Percentiles rank a stretch among this genome's conserved stretches.
Conservation (phyloP, 2,329 filamentous ascomycete species). For the Xylaria sp. region DNA sequence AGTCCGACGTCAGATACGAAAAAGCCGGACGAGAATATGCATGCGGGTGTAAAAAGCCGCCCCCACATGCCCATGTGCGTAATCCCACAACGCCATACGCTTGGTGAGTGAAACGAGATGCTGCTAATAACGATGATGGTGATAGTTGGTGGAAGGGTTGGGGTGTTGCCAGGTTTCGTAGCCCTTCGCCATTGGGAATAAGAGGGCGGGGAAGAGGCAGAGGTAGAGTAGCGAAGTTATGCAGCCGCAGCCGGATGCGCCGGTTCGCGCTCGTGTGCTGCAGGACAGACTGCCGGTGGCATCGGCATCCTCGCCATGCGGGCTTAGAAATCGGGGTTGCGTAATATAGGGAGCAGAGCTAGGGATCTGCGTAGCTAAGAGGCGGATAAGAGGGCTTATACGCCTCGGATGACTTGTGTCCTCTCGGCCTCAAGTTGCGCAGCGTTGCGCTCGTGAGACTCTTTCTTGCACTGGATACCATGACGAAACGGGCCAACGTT, state of each 20-base stretch:
- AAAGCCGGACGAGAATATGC: slow-evolving; percentile 4
- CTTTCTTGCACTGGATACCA: slow-evolving; percentile 83
- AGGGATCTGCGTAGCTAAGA: slow-evolving; percentile 3
- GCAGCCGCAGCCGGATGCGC: slow-evolving; percentile 1
- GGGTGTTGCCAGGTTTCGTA: slow-evolving; percentile 5
- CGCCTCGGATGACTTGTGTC: slow-evolving; percentile 92
- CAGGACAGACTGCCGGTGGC: neutral
- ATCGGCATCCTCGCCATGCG: neutral
- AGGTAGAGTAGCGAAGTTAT: neutral
- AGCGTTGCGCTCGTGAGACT: slow-evolving; percentile 93
- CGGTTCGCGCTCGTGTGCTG: neutral
- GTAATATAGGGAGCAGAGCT: neutral
- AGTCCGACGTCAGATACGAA: slow-evolving; percentile 8
- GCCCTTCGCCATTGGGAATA: neutral
- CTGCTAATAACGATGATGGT: slow-evolving; percentile 6
- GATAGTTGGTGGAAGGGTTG: neutral
- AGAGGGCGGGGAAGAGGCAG: neutral
- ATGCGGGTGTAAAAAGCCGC: slow-evolving; percentile 23
- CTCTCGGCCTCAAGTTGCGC: slow-evolving; percentile 92
- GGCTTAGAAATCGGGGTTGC: neutral
- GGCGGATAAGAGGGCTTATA: slow-evolving; percentile 64
- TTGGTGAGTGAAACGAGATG: slow-evolving; percentile 28
- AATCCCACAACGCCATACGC: slow-evolving; percentile 33
- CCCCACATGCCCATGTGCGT: slow-evolving; percentile 19
- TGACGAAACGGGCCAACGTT: slow-evolving; percentile 52